phyloP scores from a whole-genome alignment of 1,139 yeast genomes.

The Debaryomyces sp. region DNA sequence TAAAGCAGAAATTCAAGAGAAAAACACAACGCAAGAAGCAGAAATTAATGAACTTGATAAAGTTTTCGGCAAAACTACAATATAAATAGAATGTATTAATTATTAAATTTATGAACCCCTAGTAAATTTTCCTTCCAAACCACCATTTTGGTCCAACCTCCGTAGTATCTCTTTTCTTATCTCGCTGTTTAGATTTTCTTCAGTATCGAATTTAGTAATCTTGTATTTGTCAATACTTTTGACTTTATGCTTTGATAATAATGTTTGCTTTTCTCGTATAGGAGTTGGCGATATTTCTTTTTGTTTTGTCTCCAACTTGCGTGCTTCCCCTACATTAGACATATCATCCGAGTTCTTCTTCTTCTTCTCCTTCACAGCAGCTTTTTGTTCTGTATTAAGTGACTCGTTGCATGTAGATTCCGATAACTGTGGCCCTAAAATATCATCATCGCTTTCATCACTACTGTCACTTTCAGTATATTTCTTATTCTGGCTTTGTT shows the following conservation, averaged over 20 bases:
- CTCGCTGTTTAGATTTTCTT: constrained; percentile 16
- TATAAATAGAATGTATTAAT: constrained; percentile 9
- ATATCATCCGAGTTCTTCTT: not conserved
- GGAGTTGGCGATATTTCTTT: not conserved
- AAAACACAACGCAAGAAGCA: constrained; percentile 4
- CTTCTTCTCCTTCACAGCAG: not conserved
- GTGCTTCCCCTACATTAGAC: not conserved
- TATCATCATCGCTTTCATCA: constrained; percentile 10
- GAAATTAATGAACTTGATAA: constrained; percentile 31
- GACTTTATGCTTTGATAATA: constrained; percentile 15
- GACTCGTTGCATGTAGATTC: not conserved
- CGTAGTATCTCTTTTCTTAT: constrained; percentile 17
- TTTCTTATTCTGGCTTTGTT: not conserved
- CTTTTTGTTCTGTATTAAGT: not conserved
- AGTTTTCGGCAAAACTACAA: constrained; percentile 28
- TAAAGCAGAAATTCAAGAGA: constrained; percentile 10
- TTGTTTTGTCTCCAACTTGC: not conserved
- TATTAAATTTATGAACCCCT: constrained; percentile 8
- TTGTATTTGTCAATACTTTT: constrained; percentile 11
- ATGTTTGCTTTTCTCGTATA: constrained; percentile 8
- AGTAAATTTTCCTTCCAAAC: constrained; percentile 15
- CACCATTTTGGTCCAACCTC: constrained; percentile 16
- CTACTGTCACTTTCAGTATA: constrained; percentile 2
- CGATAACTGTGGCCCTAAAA: constrained; percentile 11
- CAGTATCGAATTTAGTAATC: constrained; percentile 15